Base-by-base conservation (phyloP, 1,284 basidiomycete genomes). In the Moesziomyces antarcticus region DNA sequence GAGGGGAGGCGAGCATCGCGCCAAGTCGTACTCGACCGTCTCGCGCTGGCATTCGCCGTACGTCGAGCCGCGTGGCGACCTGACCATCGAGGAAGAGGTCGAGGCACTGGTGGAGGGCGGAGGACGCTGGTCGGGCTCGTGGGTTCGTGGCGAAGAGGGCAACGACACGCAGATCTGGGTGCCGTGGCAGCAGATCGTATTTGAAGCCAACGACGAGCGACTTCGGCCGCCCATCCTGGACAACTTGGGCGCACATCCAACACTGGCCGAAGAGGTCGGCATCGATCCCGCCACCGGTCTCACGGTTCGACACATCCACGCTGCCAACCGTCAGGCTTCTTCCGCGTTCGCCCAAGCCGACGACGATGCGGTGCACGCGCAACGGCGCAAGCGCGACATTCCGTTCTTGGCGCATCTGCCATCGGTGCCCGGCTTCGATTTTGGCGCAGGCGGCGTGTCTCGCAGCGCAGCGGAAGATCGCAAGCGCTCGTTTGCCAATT, bases 21-120 rank as follows among this genome's bases (percentile, higher is more conserved):
- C 76, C 22, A 92, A 90, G 89, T 87, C 92, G 13, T 90, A 90
- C 82, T 96, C 94, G 43, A 93, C 89, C 49, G 96, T 98, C 20
- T 90, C 91, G 14, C 91, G 89, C 22, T 98, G 96, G 86, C 91
- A 92, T 47, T 87, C 88, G 35, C 87, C 89, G n/a, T 98, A 97
- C 84, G 85, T 86, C 1, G 89, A 91, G 1, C 93, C 93, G 0
- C 77, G 90, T 1, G 85, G 88, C 27, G 89, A 91, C 57, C 86
- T 97, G 72, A 89, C 88, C 1, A 86, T 89, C 14, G 85, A 86
- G 42, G 89, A 97, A 79, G 90, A 91, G 80, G 88, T 97, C 11
- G 96, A 98, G 84, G 94, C 94, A 13, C 87, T 99, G 11, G 90
- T 98, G 20, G 96, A 99, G 85, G 96, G 95, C 9, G 86, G 86